Conservation (phyloP, 805 yeast genomes). For the Metschnikowia similis region DNA sequence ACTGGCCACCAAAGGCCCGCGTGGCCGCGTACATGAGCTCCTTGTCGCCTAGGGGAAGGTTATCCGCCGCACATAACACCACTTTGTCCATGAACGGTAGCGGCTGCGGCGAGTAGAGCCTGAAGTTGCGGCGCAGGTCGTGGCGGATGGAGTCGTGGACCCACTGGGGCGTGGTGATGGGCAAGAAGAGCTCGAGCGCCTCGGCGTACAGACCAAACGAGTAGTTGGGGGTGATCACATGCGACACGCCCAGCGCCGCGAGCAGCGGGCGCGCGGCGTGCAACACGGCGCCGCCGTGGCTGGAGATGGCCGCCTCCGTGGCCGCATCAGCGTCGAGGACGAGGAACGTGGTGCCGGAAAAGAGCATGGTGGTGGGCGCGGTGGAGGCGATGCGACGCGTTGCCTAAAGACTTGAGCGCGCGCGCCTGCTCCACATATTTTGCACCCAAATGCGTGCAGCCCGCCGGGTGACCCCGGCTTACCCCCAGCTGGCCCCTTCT, state of each 20-base stretch:
- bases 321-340: slow-evolving; percentile 1
- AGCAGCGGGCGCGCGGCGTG: slow-evolving; percentile 1
- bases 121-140: slow-evolving; percentile 34
- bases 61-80: slow-evolving; percentile 56
- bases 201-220: slow-evolving; percentile 49
- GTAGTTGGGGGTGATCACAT: slow-evolving; percentile 49
- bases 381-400: background rate
- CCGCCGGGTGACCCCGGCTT: too few species aligned
- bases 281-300: slow-evolving; percentile 10
- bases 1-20: slow-evolving; percentile 73
- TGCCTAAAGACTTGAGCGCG: background rate
- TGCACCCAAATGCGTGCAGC: background rate
- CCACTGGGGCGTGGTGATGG: slow-evolving; percentile 64
- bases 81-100: slow-evolving; percentile 57
- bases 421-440: background rate
- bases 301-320: slow-evolving; percentile 2
- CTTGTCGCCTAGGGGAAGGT: slow-evolving; percentile 52
- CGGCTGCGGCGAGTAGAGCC: slow-evolving; percentile 71
- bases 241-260: slow-evolving; percentile 25
- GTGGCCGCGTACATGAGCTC: slow-evolving; percentile 69
- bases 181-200: slow-evolving; percentile 53
- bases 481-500: too few species aligned
- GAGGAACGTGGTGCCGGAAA: slow-evolving; percentile 8
- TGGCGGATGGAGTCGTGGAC: slow-evolving; percentile 41
- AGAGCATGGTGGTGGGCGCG: slow-evolving; percentile 2